These are phyloP conservation scores for Trametopsis cervina DNA, from an alignment of 768 basidiomycete species.

Conservation along the genomic window DNA sequence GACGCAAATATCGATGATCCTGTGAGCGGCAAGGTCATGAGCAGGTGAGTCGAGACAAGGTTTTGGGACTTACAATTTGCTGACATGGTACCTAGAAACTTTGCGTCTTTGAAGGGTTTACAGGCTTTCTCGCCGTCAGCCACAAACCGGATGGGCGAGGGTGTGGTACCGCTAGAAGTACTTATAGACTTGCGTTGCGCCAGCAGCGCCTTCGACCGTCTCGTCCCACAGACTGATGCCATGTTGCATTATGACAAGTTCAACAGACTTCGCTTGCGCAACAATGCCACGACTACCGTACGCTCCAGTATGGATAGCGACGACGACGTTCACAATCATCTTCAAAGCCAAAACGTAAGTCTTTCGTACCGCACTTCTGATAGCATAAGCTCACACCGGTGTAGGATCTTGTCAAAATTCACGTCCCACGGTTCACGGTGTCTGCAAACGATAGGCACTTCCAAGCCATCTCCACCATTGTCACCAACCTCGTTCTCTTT, in stretches of 20 bases:
- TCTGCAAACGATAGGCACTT: conserved; percentile 80
- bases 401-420: conserved; percentile 76
- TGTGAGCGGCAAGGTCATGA: conserved; percentile 80
- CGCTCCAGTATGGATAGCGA: conserved; percentile 28
- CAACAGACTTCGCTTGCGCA: conserved; percentile 82
- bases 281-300: conserved; percentile 52
- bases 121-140: conserved; percentile 79
- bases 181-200: conserved; percentile 81
- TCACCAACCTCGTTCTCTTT: conserved; percentile 84
- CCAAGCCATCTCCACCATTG: conserved; percentile 77
- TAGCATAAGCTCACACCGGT: background rate
- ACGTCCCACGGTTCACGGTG: conserved; percentile 83
- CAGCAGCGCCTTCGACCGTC: conserved; percentile 75
- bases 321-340: conserved; percentile 35
- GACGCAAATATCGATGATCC: conserved; percentile 71
- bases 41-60: conserved; percentile 42
- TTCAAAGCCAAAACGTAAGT: conserved; percentile 59
- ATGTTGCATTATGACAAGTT: conserved; percentile 90
- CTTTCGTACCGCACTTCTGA: background rate
- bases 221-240: conserved; percentile 85
- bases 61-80: background rate
- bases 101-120: conserved; percentile 68
- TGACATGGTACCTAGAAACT: conserved; percentile 46
- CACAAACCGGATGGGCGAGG: conserved; percentile 34
- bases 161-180: conserved; percentile 82